phyloP scores from a whole-genome alignment of 257 asterid species.

The Lavandula angustifolia region DNA sequence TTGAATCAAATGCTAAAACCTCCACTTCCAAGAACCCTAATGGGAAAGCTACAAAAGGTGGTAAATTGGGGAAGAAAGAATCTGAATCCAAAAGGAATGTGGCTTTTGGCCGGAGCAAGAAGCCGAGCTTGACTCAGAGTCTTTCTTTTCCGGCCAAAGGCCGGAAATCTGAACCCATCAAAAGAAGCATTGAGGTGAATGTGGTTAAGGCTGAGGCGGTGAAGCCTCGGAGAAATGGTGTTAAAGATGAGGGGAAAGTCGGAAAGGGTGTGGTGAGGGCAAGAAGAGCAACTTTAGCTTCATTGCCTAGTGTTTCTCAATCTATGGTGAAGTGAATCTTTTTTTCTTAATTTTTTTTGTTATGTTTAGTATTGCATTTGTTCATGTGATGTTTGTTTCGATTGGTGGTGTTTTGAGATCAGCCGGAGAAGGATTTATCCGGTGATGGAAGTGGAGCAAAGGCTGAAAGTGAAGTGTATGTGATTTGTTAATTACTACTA shows the following conservation, averaged over 20 bases:
- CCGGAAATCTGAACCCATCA: slow-evolving; percentile 48
- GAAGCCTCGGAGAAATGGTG: slow-evolving; percentile 34
- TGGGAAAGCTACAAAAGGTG: slow-evolving; percentile 33
- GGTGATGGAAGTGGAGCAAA: slow-evolving; percentile 36
- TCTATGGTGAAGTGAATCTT: slow-evolving; percentile 36
- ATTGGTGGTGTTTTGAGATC: slow-evolving; percentile 6
- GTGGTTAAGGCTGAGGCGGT: slow-evolving; percentile 40
- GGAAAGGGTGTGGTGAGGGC: slow-evolving; percentile 34
- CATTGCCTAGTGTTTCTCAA: slow-evolving; percentile 44
- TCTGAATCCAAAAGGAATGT: slow-evolving; percentile 42
- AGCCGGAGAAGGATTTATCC: slow-evolving; percentile 47
- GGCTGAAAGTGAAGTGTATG: slow-evolving; percentile 49
- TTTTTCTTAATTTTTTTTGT: not conserved
- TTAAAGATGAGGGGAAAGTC: slow-evolving; percentile 35
- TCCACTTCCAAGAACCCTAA: slow-evolving; percentile 25
- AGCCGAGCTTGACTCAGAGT: slow-evolving; percentile 53
- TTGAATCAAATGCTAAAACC: slow-evolving; percentile 37
- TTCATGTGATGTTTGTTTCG: not conserved
- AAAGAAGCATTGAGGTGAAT: slow-evolving; percentile 45
- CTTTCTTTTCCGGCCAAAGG: slow-evolving; percentile 58
- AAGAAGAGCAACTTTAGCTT: slow-evolving; percentile 46
- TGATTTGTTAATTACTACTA: not conserved
- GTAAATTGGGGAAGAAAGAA: slow-evolving; percentile 43
- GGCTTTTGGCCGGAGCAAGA: slow-evolving; percentile 45
- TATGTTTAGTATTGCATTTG: not conserved